Conservation (phyloP, 2,329 filamentous ascomycete genomes). For the Venturia oleaginea region DNA sequence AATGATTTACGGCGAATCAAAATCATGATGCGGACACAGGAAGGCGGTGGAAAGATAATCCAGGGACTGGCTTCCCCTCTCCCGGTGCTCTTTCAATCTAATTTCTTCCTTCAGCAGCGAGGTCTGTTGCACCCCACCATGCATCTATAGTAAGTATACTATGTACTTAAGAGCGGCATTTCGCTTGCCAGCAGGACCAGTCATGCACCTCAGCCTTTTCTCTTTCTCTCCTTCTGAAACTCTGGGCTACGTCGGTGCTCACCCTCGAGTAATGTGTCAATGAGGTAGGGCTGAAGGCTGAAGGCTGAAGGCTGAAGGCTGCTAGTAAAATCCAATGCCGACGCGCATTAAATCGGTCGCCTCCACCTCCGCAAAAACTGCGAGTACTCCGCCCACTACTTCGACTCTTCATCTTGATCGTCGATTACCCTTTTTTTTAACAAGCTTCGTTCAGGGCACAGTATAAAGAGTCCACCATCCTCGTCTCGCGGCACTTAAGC, state of each 20-base stretch:
- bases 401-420: neutral
- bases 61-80: neutral
- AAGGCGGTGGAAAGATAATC: neutral
- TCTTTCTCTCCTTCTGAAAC: too few relatives aligned
- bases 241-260: too few relatives aligned
- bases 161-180: too few relatives aligned
- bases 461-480: neutral
- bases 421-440: neutral
- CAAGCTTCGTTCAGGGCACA: neutral
- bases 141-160: too few relatives aligned
- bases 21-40: neutral
- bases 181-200: too few relatives aligned
- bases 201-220: too few relatives aligned
- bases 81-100: neutral
- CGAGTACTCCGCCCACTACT: neutral
- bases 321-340: neutral
- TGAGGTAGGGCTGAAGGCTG: neutral
- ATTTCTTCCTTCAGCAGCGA: too few relatives aligned
- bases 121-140: neutral
- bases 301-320: neutral
- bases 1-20: too few relatives aligned
- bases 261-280: neutral
- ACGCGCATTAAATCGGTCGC: neutral
- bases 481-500: neutral
- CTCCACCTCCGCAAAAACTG: constrained; percentile 1